phyloP scores from a whole-genome alignment of 768 basidiomycete genomes.

The Dentipellis sp. region DNA sequence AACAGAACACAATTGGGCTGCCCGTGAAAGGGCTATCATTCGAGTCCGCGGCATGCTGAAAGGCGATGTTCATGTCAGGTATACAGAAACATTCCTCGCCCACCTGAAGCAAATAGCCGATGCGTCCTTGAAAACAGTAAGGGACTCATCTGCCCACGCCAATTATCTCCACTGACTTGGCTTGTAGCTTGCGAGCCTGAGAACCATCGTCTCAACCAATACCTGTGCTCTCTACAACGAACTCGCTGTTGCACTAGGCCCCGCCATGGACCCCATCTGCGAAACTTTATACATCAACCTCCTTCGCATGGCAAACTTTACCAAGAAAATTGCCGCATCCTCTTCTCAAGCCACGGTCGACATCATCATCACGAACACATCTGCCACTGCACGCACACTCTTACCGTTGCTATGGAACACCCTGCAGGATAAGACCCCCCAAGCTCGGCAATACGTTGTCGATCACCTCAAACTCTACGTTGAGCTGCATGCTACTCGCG shows the following conservation, averaged over 20 bases:
- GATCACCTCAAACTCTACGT: conserved; percentile 71
- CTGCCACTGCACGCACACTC: conserved; percentile 60
- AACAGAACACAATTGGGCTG: conserved; percentile 91
- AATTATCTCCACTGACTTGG: conserved; percentile 2
- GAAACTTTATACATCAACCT: conserved; percentile 71
- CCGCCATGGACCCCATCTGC: conserved; percentile 68
- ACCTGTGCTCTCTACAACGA: conserved; percentile 74
- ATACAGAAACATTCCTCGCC: conserved; percentile 62
- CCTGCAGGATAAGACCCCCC: conserved; percentile 74
- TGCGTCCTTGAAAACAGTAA: conserved; percentile 76
- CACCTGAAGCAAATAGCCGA: conserved; percentile 76
- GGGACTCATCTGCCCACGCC: conserved; percentile 17
- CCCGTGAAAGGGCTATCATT: conserved; percentile 67
- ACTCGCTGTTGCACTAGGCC: conserved; percentile 55
- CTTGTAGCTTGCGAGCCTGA: conserved; percentile 71
- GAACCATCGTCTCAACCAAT: conserved; percentile 82
- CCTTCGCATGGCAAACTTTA: conserved; percentile 79
- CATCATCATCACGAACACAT: conserved; percentile 58
- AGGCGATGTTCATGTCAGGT: conserved; percentile 72
- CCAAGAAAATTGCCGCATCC: conserved; percentile 87
- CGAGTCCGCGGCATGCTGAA: conserved; percentile 85
- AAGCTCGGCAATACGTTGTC: conserved; percentile 57
- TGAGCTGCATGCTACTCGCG: conserved; percentile 57
- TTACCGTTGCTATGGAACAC: conserved; percentile 60
- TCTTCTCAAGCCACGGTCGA: conserved; percentile 71